Evolutionary conservation across 164 flowering plant genomes (phyloP).

Genomic region (Sextonia rubra): DNA sequence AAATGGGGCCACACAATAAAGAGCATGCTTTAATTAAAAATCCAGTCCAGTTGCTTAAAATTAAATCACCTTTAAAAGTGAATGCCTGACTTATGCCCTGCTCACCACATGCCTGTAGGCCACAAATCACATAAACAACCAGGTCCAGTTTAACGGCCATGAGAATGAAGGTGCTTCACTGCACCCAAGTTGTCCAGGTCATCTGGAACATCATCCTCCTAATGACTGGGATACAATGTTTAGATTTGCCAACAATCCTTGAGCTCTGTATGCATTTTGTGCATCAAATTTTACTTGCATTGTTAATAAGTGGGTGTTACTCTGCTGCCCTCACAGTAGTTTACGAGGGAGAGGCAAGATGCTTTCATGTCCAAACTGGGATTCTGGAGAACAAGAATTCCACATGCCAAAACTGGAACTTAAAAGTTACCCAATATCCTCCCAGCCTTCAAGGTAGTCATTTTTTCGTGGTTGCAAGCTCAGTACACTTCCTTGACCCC

Average conservation of each 20-base stretch:
- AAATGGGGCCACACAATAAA: too few species aligned
- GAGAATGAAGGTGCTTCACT: not conserved
- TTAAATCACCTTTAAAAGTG: too few species aligned
- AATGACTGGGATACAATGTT: not conserved
- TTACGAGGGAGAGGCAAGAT: not conserved
- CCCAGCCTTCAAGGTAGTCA: conserved; percentile 45
- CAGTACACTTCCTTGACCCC: conserved; percentile 73
- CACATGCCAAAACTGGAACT: too few species aligned
- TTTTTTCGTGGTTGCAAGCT: conserved; percentile 38
- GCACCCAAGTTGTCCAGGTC: not conserved
- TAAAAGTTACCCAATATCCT: not conserved
- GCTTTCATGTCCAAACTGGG: not conserved
- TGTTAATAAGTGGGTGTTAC: not conserved
- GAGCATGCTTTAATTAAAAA: too few species aligned
- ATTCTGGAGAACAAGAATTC: not conserved
- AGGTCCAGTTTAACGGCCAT: too few species aligned
- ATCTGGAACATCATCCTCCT: not conserved
- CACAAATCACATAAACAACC: too few species aligned
- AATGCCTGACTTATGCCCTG: too few species aligned
- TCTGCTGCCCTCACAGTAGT: not conserved
- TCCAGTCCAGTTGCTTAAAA: too few species aligned
- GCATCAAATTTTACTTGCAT: not conserved
- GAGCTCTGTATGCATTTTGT: not conserved
- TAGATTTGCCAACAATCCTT: not conserved
- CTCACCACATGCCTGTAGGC: too few species aligned